phyloP scores from a whole-genome alignment of 768 basidiomycete species.

The Cyclocybe aegerita region DNA sequence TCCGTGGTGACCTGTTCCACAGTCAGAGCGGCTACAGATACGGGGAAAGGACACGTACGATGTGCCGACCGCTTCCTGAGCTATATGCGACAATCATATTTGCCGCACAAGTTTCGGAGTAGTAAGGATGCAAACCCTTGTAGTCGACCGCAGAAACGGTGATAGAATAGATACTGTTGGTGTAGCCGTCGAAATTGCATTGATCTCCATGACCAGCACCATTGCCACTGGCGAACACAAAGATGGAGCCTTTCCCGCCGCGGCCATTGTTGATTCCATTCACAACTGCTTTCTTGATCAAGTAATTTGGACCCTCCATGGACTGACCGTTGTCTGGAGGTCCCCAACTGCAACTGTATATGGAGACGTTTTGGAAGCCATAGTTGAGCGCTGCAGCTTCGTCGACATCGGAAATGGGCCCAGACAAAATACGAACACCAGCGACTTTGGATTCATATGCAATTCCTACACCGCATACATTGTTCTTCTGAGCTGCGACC shows the following conservation, averaged over 20 bases:
- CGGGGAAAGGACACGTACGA: conserved; percentile 54
- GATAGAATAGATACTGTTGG: conserved; percentile 94
- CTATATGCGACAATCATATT: conserved; percentile 97
- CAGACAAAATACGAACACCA: conserved; percentile 93
- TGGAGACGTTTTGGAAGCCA: conserved; percentile 87
- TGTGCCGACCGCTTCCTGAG: conserved; percentile 90
- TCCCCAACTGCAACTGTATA: conserved; percentile 98
- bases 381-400: conserved; percentile 95
- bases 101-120: conserved; percentile 96
- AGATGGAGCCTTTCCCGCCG: conserved; percentile 86
- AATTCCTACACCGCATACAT: conserved; percentile 92
- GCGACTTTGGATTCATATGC: conserved; percentile 91
- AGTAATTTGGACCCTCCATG: conserved; percentile 91
- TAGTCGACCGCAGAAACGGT: conserved; percentile 96
- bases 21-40: conserved; percentile 2
- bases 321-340: conserved; percentile 92
- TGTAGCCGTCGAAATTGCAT: conserved; percentile 99
- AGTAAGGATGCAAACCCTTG: conserved; percentile 92
- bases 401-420: conserved; percentile 91
- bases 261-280: conserved; percentile 93
- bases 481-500: conserved; percentile 89
- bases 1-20: conserved; percentile 85
- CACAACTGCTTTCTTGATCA: conserved; percentile 91
- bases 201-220: conserved; percentile 91
- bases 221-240: conserved; percentile 97